Base-by-base conservation (phyloP, 164 flowering plant genomes). In the Stephania yunnanensis region DNA sequence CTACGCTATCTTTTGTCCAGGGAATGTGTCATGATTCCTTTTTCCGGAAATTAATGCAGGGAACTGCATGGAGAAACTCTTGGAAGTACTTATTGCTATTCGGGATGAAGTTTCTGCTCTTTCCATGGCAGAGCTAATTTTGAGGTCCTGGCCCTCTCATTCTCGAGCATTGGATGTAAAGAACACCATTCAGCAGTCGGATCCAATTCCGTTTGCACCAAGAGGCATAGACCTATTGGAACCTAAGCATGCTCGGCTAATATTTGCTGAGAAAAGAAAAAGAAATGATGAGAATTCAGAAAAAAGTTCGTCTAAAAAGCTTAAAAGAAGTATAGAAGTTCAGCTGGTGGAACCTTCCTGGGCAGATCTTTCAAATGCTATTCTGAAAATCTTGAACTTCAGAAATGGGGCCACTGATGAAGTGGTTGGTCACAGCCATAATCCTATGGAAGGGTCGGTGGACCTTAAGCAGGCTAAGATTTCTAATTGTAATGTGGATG, bases 61-160 rank as follows among this genome's bases (percentile, higher is more conserved):
- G 97, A 95, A 93, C 80, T 95, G 98, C 89, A 93, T 95, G 98
- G 98, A 95, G 85, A 95, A 95, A 81, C 91, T 95, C 15, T 81
- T 95, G 86, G 99, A 95, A 87, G 95, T 95, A 74, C 95, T 95
- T 52, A 89, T 95, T 78, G 99, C 99, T 66, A 92, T 95, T 82
- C 91, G 98, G 68, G 98, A 95, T 84, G 99, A 95, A 80, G 88
- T 92, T 82, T 85, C 98, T 36, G 92, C 95, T 76, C 97, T 92
- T 78, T 92, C 99, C 81, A 93, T 93, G 20, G 90, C 97, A 13
- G 91, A 95, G 78, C 73, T 93, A 83, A 92, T 95, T 80, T 81
- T 95, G 77, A 86, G 89, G 84, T 90, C 88, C 58, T 95, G 99
- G 99, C 98, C 99, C 74, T 91, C 96, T 58, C 99, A 95, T 84